Conservation (phyloP, 163 green algal species). For the Chlorella variabilis region DNA sequence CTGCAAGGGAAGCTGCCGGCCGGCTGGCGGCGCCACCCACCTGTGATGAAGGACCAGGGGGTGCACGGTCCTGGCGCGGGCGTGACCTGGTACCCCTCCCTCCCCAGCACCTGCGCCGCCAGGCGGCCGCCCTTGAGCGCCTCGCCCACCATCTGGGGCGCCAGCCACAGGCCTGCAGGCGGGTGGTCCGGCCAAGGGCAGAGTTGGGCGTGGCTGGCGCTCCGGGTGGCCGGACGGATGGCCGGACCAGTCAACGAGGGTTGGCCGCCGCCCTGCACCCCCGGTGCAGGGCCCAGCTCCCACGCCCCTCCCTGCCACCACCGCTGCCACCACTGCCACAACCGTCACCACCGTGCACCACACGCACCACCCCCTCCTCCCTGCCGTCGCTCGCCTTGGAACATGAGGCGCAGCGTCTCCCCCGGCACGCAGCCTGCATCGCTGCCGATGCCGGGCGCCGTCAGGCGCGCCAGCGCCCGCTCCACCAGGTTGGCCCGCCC, state of each 20-base stretch:
- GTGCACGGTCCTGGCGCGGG: slow-evolving; percentile 48
- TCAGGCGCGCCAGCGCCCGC: slow-evolving; percentile 76
- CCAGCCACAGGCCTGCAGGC: slow-evolving; percentile 78
- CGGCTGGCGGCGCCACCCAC: no score
- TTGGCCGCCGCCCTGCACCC: no score
- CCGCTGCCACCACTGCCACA: no score
- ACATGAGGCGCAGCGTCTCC: slow-evolving; percentile 81
- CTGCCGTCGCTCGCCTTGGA: no score
- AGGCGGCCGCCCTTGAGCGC: slow-evolving; percentile 91
- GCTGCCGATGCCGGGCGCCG: slow-evolving; percentile 84
- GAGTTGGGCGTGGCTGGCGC: not conserved
- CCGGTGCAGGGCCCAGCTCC: no score
- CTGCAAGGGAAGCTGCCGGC: no score
- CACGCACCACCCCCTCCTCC: no score
- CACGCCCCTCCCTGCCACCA: no score
- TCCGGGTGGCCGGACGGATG: no score
- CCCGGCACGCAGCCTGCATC: slow-evolving; percentile 83
- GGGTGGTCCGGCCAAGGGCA: not conserved
- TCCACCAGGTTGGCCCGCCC: slow-evolving; percentile 84
- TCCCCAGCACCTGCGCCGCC: slow-evolving; percentile 73
- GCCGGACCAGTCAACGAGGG: no score
- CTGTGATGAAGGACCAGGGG: slow-evolving; percentile 88
- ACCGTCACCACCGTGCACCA: not conserved
- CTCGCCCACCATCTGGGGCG: slow-evolving; percentile 91
- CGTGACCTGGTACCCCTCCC: slow-evolving; percentile 62